phyloP scores from a whole-genome alignment of 805 yeast genomes.

The Yarrowia hollandica region DNA sequence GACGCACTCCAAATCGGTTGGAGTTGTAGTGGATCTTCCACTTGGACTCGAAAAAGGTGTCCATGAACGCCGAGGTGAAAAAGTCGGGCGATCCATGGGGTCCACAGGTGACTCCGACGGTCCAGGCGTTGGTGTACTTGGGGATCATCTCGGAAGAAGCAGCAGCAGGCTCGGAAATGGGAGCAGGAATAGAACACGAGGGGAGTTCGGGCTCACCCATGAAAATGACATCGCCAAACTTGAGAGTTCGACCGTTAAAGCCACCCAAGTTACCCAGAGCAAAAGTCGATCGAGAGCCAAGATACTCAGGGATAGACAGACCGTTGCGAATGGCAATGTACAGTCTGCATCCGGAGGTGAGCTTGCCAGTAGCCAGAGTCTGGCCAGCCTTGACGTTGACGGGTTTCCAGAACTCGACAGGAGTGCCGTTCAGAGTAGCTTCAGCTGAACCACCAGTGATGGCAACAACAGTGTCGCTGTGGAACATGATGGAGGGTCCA shows the following conservation, averaged over 20 bases:
- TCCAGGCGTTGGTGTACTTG: conserved; percentile 56
- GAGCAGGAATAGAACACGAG: conserved; percentile 69
- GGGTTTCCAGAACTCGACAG: conserved; percentile 69
- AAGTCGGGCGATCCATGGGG: conserved; percentile 98
- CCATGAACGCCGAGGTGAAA: conserved; percentile 72
- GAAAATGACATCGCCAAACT: conserved; percentile 88
- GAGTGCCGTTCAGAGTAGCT: conserved; percentile 62
- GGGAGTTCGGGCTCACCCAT: conserved; percentile 73
- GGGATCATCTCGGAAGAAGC: conserved; percentile 62
- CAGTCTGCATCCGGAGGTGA: conserved; percentile 80
- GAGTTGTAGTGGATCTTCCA: conserved; percentile 99
- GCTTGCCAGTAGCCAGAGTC: conserved; percentile 75
- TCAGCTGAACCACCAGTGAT: conserved; percentile 83
- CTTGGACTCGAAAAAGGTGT: conserved; percentile 67
- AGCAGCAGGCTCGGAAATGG: conserved; percentile 61
- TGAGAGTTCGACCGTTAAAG: conserved; percentile 85
- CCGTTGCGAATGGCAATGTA: conserved; percentile 92
- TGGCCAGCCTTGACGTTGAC: conserved; percentile 71
- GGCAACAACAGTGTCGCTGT: conserved; percentile 72
- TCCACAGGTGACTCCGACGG: conserved; percentile 91
- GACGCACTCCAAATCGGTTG: conserved; percentile 92
- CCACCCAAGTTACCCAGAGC: conserved; percentile 93
- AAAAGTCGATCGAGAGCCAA: conserved; percentile 95
- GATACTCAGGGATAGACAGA: conserved; percentile 87
- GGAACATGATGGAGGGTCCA: conserved; percentile 87